phyloP scores from a whole-genome alignment of 805 yeast genomes.

The Spathaspora arborariae region DNA sequence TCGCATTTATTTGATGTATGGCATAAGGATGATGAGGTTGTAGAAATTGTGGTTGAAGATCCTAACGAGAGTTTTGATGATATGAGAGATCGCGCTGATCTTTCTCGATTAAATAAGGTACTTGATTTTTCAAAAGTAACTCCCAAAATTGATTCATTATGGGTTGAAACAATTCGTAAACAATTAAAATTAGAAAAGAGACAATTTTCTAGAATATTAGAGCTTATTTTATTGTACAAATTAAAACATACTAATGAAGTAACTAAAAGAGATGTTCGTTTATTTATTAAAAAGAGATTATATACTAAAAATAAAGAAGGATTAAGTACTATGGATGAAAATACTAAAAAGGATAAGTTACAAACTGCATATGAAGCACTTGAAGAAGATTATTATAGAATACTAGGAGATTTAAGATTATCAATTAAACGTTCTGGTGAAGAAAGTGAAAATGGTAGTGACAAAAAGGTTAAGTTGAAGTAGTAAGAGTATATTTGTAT shows the following conservation, averaged over 20 bases:
- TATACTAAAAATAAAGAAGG: constrained; percentile 80
- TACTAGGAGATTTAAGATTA: constrained; percentile 35
- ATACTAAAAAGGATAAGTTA: constrained; percentile 63
- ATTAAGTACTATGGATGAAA: constrained; percentile 58
- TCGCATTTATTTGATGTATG: constrained; percentile 51
- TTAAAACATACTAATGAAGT: constrained; percentile 18
- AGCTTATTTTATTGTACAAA: constrained; percentile 60
- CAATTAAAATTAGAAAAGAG: constrained; percentile 64
- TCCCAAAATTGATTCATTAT: constrained; percentile 15
- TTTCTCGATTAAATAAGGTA: constrained; percentile 27
- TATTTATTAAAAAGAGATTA: constrained; percentile 70
- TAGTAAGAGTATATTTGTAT: too few relatives aligned
- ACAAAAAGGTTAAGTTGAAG: neutral
- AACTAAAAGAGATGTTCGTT: constrained; percentile 41
- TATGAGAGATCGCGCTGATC: constrained; percentile 78
- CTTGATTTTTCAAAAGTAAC: constrained; percentile 23
- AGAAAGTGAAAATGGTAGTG: neutral
- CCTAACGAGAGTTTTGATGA: constrained; percentile 93
- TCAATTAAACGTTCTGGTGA: constrained; percentile 3
- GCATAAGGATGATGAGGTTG: constrained; percentile 47
- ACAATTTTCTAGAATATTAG: constrained; percentile 74
- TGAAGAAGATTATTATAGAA: constrained; percentile 66
- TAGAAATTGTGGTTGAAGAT: constrained; percentile 87
- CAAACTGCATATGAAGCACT: constrained; percentile 70
- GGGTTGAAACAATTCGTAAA: constrained; percentile 41